Evolutionary conservation across 2,329 filamentous ascomycete species (phyloP).

Genomic region (Akanthomyces uredinophilus): DNA sequence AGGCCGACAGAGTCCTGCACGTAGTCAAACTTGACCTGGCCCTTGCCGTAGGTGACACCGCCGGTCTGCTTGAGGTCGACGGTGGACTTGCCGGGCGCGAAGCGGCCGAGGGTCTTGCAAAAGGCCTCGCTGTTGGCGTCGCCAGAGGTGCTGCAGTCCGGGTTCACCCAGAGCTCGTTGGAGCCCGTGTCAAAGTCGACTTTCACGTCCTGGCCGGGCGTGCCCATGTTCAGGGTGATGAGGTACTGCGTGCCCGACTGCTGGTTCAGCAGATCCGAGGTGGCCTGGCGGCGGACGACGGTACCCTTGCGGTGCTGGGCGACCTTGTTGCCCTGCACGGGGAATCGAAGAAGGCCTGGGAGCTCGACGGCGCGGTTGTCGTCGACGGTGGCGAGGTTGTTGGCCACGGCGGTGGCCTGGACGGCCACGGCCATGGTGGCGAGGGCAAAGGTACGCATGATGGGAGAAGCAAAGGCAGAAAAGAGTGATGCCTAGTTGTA

Average conservation of each 20-base stretch:
- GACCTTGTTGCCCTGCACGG: background rate
- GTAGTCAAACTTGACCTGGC: conserved; percentile 46
- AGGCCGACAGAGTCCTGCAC: conserved; percentile 42
- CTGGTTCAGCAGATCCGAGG: conserved; percentile 1
- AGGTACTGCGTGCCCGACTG: conserved; percentile 16
- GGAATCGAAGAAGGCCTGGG: conserved; percentile 11
- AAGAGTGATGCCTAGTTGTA: background rate
- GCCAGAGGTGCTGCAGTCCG: conserved; percentile 41
- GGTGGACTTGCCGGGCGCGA: conserved; percentile 37
- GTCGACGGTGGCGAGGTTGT: conserved; percentile 19
- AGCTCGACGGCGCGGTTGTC: conserved; percentile 18
- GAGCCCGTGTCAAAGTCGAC: conserved; percentile 56
- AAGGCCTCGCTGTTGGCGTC: conserved; percentile 33
- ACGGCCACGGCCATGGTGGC: conserved; percentile 5
- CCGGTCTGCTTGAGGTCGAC: conserved; percentile 29
- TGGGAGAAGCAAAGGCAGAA: background rate
- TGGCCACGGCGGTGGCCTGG: conserved; percentile 4
- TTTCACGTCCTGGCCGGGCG: conserved; percentile 46
- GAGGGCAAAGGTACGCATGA: conserved; percentile 6
- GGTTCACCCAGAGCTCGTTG: conserved; percentile 60
- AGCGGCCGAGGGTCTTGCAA: conserved; percentile 41
- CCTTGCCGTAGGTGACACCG: conserved; percentile 47
- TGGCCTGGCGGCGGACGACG: conserved; percentile 5
- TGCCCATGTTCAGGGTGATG: conserved; percentile 42
- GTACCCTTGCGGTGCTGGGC: background rate